phyloP scores from a whole-genome alignment of 306 rosid species.

The Argentina anserina region DNA sequence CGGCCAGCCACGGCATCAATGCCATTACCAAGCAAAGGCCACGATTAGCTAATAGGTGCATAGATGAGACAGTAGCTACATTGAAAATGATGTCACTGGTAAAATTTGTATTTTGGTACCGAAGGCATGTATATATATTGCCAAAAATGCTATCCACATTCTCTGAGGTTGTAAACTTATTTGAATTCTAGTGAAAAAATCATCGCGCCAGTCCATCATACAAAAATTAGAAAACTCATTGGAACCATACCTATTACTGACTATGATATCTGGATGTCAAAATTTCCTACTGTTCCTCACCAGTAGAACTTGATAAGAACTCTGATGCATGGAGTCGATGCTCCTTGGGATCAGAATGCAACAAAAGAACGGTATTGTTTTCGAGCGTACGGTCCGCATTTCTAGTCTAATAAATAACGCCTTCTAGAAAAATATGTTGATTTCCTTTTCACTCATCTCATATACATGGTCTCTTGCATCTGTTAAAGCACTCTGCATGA shows the following conservation, averaged over 20 bases:
- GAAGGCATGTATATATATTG: neutral
- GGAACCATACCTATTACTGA: neutral
- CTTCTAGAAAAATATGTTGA: conserved; percentile 62
- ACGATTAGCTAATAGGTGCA: neutral
- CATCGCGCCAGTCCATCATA: neutral
- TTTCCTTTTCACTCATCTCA: conserved; percentile 95
- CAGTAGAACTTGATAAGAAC: conserved; percentile 31
- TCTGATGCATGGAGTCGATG: conserved; percentile 26
- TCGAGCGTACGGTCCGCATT: conserved; percentile 11
- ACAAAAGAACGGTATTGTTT: neutral
- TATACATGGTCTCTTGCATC: conserved; percentile 95
- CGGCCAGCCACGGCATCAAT: neutral
- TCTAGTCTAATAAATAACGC: conserved; percentile 3
- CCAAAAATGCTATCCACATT: neutral
- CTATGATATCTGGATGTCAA: conserved; percentile 31
- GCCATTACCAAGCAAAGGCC: neutral
- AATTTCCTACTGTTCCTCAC: conserved; percentile 35
- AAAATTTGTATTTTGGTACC: neutral
- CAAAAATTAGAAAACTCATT: neutral
- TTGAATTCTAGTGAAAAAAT: neutral
- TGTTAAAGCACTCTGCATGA: conserved; percentile 78
- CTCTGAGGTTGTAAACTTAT: no score
- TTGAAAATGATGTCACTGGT: neutral
- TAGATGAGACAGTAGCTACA: neutral
- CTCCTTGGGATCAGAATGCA: conserved; percentile 30